Evolutionary conservation across 2,329 filamentous ascomycete genomes (phyloP), one percentile per base, ranked within the genome.

Genomic region (Trichoderma brevicompactum): DNA sequence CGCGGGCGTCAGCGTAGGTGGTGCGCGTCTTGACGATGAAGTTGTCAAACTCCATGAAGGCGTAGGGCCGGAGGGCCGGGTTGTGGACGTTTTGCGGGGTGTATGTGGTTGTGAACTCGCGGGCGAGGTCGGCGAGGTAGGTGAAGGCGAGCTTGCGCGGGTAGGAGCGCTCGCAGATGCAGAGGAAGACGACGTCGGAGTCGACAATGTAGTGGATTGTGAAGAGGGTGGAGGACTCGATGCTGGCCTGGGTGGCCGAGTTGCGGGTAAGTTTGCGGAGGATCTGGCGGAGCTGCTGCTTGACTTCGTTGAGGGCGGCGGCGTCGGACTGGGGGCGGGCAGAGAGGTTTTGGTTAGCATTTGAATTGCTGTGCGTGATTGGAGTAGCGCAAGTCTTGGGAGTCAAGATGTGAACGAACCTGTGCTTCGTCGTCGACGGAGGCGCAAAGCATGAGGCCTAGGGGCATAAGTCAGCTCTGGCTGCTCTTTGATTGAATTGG

Each of bases 71-170:
- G 70, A 96, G 86, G 40, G 83, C 82, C 0, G 92, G 87, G 48
- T 86, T 87, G 74, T 90, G 87, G 71, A 96, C 89, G 79, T 95
- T 90, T 64, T 83, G 76, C 17, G 86, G 76, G 54, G 89, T 85
- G 83, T 99, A 96, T 65, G 90, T 93, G 70, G 88, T 94, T 69
- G 89, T 89, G 83, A 99, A 99, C 82, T 99, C 95, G 77, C 87
- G 86, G 66, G 91, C 87, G 63, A 99, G 86, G 82, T 99, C 95
- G 72, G 92, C 88, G 67, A 99, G 92, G 85, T 98, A 99, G 68
- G 94, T 97, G 80, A 99, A 97, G 74, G 96, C 94, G 55, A 99
- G 91, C 80, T 99, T 98, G 79, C 95, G 94, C 66, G 95, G 94
- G 83, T 98, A 99, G 65, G 92, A 92, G 65, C 88, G 86, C 79